These are phyloP conservation scores for Sicyos baderoa DNA, from an alignment of 306 rosid genomes.

Conservation along the genomic window DNA sequence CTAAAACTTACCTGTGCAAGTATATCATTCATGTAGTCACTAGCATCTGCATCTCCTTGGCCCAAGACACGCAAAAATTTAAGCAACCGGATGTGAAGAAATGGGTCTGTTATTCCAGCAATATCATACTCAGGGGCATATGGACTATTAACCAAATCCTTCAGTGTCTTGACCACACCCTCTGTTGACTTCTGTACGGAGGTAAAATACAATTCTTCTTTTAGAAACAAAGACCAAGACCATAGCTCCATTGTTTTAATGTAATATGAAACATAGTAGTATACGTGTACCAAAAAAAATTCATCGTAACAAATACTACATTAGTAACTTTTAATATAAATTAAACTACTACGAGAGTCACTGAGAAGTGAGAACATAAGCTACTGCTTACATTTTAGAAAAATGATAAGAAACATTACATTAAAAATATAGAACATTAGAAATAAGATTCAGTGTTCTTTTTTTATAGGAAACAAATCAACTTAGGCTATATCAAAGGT, in stretches of 20 bases:
- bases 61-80: conserved; percentile 82
- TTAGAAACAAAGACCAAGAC: conserved; percentile 14
- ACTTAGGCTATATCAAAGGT: too few species aligned
- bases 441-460: not conserved
- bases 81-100: conserved; percentile 89
- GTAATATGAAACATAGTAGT: not conserved
- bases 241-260: not conserved
- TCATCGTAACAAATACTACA: not conserved
- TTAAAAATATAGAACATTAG: not conserved
- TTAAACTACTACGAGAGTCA: not conserved
- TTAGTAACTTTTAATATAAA: not conserved
- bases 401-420: not conserved
- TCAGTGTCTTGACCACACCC: conserved; percentile 73
- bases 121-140: conserved; percentile 92
- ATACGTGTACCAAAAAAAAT: not conserved
- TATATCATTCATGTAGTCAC: conserved; percentile 92
- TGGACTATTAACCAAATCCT: conserved; percentile 81
- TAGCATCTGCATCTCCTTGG: conserved; percentile 85
- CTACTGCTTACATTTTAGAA: not conserved
- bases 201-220: conserved; percentile 23
- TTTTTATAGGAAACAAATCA: too few species aligned
- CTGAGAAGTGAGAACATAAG: not conserved
- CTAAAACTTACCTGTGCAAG: conserved; percentile 84
- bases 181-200: conserved; percentile 77
- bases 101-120: conserved; percentile 96